Evolutionary conservation across 352 stramenopile species (phyloP).

Genomic region (Pythium aquatile): DNA sequence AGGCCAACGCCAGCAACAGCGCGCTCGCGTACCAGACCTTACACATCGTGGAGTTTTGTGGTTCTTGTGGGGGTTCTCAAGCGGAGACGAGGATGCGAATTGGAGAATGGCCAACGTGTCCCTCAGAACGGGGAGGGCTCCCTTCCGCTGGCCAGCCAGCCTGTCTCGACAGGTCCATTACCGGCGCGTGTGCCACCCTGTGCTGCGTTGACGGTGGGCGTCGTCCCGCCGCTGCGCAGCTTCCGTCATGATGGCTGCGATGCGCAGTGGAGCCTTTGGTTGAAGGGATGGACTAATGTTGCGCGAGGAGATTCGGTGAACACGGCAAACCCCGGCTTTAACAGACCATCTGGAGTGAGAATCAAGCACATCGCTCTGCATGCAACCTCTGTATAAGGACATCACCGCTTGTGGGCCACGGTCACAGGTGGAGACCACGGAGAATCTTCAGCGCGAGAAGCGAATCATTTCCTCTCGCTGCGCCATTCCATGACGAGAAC

Average conservation of each 20-base stretch:
- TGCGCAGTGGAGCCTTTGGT: neutral
- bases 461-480: too few relatives aligned
- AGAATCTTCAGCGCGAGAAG: neutral
- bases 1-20: slow-evolving; percentile 13
- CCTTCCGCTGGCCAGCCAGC: too few relatives aligned
- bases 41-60: slow-evolving; percentile 6
- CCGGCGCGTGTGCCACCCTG: neutral
- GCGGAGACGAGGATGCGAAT: neutral
- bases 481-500: too few relatives aligned
- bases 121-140: too few relatives aligned
- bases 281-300: neutral
- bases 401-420: neutral
- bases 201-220: neutral
- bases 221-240: neutral
- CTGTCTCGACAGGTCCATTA: neutral
- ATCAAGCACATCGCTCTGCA: neutral
- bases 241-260: neutral
- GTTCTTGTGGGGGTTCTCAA: neutral
- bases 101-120: neutral
- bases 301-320: neutral
- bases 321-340: neutral
- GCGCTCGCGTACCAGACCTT: slow-evolving; percentile 22
- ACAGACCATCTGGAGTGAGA: neutral
- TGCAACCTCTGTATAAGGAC: neutral
- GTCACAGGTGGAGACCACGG: too few relatives aligned